Conservation (phyloP, 768 basidiomycete genomes). For the Psilocybe sp. region DNA sequence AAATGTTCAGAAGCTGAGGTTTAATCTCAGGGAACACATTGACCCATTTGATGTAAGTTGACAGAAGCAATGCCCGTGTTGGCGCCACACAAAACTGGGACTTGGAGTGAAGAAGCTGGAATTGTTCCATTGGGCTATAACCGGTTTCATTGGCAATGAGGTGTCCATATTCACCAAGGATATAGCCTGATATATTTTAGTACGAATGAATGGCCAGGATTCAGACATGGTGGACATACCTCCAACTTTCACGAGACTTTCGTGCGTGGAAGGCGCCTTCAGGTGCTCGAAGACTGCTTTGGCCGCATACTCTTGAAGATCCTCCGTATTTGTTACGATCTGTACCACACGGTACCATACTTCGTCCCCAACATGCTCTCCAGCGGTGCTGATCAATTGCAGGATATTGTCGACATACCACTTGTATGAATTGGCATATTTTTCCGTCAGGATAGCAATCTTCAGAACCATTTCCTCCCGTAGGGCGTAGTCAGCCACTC, state of each 20-base stretch:
- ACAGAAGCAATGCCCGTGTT: conserved; percentile 88
- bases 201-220: not conserved
- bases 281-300: conserved; percentile 89
- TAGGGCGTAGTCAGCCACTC: conserved; percentile 94
- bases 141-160: conserved; percentile 94
- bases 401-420: conserved; percentile 99
- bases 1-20: conserved; percentile 87
- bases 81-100: conserved; percentile 92
- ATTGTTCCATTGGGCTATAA: conserved; percentile 92
- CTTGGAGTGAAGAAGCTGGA: conserved; percentile 88
- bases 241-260: conserved; percentile 94
- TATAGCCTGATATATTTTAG: conserved; percentile 61
- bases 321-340: conserved; percentile 97
- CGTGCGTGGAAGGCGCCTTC: conserved; percentile 80
- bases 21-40: conserved; percentile 99
- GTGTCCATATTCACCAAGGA: conserved; percentile 97
- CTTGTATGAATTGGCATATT: conserved; percentile 95
- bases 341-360: conserved; percentile 99
- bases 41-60: conserved; percentile 99
- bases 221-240: conserved; percentile 45
- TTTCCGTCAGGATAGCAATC: conserved; percentile 98
- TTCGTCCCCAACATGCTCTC: conserved; percentile 98
- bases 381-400: conserved; percentile 92
- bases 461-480: conserved; percentile 99
- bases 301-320: conserved; percentile 94